Conservation (phyloP, 2,329 filamentous ascomycete species). For the Talaromyces atroroseus region DNA sequence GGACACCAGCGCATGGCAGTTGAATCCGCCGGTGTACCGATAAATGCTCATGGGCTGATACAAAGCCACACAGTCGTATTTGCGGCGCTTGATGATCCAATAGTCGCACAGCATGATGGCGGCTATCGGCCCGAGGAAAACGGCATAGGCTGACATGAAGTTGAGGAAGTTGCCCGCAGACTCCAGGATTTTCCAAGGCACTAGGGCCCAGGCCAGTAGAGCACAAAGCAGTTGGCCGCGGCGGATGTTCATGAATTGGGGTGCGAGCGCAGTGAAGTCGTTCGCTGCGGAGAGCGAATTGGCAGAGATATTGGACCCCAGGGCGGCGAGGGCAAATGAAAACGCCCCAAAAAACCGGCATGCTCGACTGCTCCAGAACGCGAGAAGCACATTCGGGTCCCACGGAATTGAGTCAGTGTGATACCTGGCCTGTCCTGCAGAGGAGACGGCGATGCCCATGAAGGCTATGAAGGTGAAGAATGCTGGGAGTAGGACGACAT, state of each 20-base stretch:
- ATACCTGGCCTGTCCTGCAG: conserved; percentile 35
- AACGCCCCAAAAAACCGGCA: conserved; percentile 48
- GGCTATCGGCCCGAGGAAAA: conserved; percentile 61
- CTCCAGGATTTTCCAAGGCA: conserved; percentile 61
- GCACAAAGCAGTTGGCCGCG: conserved; percentile 53
- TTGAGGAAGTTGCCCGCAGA: conserved; percentile 55
- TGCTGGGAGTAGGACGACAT: conserved; percentile 48
- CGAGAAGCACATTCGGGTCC: conserved; percentile 40
- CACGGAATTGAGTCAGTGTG: conserved; percentile 34
- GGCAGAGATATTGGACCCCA: conserved; percentile 49
- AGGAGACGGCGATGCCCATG: conserved; percentile 41
- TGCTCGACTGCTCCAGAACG: conserved; percentile 34
- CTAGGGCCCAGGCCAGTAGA: conserved; percentile 54
- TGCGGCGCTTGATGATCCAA: conserved; percentile 50
- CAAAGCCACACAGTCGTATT: conserved; percentile 48
- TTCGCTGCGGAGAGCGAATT: conserved; percentile 52
- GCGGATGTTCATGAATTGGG: conserved; percentile 51
- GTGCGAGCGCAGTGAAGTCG: conserved; percentile 52
- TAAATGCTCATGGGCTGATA: conserved; percentile 48
- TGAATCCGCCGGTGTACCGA: conserved; percentile 38
- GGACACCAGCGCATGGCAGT: conserved; percentile 56
- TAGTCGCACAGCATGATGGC: conserved; percentile 57
- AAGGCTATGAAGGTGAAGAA: conserved; percentile 51
- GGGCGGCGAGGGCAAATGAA: conserved; percentile 49
- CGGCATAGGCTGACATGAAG: conserved; percentile 62